Base-by-base conservation (phyloP, 805 yeast species). In the Grigorovia jiainica region DNA sequence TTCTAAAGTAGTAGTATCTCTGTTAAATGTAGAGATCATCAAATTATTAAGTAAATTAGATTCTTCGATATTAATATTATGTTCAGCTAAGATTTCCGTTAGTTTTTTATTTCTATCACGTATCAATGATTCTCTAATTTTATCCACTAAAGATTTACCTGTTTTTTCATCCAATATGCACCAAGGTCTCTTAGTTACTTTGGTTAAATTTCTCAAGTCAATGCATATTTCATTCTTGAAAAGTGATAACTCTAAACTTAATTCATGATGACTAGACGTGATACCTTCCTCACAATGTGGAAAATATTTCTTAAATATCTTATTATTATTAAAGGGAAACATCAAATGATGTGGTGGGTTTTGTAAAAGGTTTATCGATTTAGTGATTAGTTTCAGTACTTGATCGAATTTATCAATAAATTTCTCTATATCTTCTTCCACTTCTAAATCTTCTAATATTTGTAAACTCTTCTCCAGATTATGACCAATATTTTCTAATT, bases 171-270 rank as follows among this genome's bases (percentile, higher is more conserved):
- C 72, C 5, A 79, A 68, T 4, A 68, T 61, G 45, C 72, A 63
- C 89, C 89, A 82, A 1, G 89, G 89, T 43, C 64, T 66, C 45
- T 72, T 76, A 0, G 68, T 68, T 7, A 81, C 70, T 18, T 60
- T 60, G 27, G 61, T 65, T 30, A 81, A 53, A 40, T 71, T 70
- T 52, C 76, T 73, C 43, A 79, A 60, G 41, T 81, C 87, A 6
- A 80, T 58, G 19, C 79, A 68, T 3, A 81, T 55, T 51, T 82
- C 87, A 17, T 80, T 77, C 55, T 77, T 80, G 47, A 71, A 67
- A 18, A 81, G 61, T 41, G 73, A 73, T 21, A 80, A 50, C 51
- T 82, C 90, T 34, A 81, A 54, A 2, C 79, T 63, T 5, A 79
- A 38, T 38, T 53, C 51, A 39, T 66, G 67, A 33, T 63, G 63